Evolutionary conservation across 768 basidiomycete genomes (phyloP).

Genomic region (Auriscalpium orientale): DNA sequence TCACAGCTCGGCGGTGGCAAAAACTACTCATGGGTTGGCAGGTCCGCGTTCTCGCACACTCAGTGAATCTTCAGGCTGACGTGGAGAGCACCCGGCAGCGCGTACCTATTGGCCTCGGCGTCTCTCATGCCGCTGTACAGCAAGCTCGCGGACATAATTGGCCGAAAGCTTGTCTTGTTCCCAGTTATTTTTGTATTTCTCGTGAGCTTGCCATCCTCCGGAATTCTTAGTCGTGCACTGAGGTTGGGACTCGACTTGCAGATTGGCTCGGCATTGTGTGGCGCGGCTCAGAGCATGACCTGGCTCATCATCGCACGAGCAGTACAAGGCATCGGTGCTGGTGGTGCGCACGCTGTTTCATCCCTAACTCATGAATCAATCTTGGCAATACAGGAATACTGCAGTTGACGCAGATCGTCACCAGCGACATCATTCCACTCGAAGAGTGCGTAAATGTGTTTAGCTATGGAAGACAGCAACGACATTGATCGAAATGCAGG

Average conservation of each 20-base stretch:
- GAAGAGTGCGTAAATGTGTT: constrained; percentile 20
- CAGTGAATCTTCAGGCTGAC: neutral
- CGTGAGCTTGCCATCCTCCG: constrained; percentile 5
- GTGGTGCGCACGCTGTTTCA: constrained; percentile 14
- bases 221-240: neutral
- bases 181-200: constrained; percentile 31
- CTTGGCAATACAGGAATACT: constrained; percentile 16
- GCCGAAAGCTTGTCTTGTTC: constrained; percentile 31
- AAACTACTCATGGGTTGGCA: constrained; percentile 69
- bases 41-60: constrained; percentile 28
- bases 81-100: constrained; percentile 2
- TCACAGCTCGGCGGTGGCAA: constrained; percentile 51
- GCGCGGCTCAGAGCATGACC: constrained; percentile 34
- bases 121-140: constrained; percentile 25
- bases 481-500: constrained; percentile 5
- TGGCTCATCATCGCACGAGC: constrained; percentile 36
- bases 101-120: constrained; percentile 23
- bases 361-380: too few species aligned
- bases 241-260: neutral
- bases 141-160: constrained; percentile 24
- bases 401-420: constrained; percentile 30
- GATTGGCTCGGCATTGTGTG: constrained; percentile 34
- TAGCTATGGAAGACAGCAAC: too few species aligned
- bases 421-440: constrained; percentile 32
- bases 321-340: constrained; percentile 37